phyloP scores from a whole-genome alignment of 257 asterid genomes.

The Lycium barbarum region DNA sequence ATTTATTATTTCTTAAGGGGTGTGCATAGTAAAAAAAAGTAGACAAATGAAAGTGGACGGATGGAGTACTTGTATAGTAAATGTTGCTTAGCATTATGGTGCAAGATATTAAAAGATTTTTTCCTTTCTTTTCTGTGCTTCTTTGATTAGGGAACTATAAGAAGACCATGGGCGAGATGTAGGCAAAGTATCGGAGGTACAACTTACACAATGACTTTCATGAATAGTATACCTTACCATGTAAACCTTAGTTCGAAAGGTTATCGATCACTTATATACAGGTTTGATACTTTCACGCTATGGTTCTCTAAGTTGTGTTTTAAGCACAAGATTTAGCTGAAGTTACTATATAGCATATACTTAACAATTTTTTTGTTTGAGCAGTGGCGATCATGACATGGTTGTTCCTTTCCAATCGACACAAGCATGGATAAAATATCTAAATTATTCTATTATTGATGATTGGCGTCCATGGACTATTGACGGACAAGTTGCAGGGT shows the following conservation, averaged over 20 bases:
- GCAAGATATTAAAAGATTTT: background rate
- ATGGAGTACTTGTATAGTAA: too few species aligned
- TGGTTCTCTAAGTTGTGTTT: background rate
- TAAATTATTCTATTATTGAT: constrained; percentile 30
- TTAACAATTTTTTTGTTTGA: background rate
- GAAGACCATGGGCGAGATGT: background rate
- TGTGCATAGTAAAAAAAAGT: too few species aligned
- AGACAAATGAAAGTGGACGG: too few species aligned
- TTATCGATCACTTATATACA: constrained; percentile 23
- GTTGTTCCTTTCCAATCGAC: constrained; percentile 30
- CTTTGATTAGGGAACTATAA: background rate
- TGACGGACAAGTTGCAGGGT: constrained; percentile 60
- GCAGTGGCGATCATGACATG: constrained; percentile 41
- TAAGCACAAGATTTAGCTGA: background rate
- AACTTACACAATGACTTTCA: background rate
- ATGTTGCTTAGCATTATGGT: background rate
- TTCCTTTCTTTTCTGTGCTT: too few species aligned
- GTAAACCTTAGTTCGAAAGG: constrained; percentile 6
- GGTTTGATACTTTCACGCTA: background rate
- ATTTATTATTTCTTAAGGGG: too few species aligned
- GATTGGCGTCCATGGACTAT: constrained; percentile 47
- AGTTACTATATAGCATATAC: background rate
- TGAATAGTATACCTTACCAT: constrained; percentile 5
- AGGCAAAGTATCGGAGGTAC: background rate
- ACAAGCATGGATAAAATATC: constrained; percentile 32